These are phyloP conservation scores for Planoprotostelium fungivorum DNA, from an alignment of 78 protist genomes.

Conservation along the genomic window DNA sequence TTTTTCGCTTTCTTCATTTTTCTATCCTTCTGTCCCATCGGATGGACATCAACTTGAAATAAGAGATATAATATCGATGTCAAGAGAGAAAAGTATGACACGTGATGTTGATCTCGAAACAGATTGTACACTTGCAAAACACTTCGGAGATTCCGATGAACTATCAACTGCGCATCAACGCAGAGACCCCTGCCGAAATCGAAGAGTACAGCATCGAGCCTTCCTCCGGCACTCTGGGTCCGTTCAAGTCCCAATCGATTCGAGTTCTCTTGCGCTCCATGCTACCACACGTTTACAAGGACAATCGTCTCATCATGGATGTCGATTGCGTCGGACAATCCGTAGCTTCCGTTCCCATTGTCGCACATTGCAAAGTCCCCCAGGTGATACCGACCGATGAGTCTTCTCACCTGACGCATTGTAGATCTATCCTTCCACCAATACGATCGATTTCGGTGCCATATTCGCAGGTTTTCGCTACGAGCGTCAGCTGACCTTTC, in stretches of 20 bases:
- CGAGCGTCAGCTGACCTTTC: background rate
- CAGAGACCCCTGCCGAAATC: background rate
- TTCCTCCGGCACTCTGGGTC: background rate
- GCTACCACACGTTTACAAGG: background rate
- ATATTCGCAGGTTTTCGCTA: background rate
- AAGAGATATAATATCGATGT: too few relatives aligned
- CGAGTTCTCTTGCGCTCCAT: background rate
- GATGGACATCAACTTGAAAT: too few relatives aligned
- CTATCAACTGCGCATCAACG: background rate
- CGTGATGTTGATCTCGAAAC: too few relatives aligned
- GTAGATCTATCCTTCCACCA: background rate
- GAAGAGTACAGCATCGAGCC: background rate
- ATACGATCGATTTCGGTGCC: background rate
- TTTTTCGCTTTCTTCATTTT: too few relatives aligned
- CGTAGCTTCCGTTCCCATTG: background rate
- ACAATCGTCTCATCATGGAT: background rate
- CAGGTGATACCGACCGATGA: background rate
- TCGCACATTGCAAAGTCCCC: background rate
- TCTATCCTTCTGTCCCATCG: too few relatives aligned
- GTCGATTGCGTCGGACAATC: background rate
- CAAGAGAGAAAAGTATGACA: too few relatives aligned
- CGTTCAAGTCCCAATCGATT: background rate
- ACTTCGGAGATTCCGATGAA: background rate
- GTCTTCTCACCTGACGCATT: background rate
- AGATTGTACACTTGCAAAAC: background rate